Conservation (phyloP, 2,329 filamentous ascomycete genomes). For the Penicillium hesseltinei region DNA sequence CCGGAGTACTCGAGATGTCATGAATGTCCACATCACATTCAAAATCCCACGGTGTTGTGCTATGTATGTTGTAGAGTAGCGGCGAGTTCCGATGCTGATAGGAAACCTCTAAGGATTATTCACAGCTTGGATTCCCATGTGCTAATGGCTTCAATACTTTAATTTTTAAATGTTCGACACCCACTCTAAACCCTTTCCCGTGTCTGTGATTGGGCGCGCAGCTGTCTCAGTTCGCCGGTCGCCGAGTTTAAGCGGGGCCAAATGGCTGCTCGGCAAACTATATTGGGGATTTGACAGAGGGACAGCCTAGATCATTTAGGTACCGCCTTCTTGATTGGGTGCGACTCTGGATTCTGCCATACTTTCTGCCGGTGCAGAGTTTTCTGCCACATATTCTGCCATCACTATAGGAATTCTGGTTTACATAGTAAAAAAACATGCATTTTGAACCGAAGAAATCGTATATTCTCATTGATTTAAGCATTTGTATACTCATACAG, state of each 20-base stretch:
- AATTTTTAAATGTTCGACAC: neutral
- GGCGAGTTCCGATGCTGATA: slow-evolving; percentile 15
- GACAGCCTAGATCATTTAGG: no score
- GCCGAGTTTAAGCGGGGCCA: neutral
- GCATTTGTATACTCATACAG: no score
- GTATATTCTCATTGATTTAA: no score
- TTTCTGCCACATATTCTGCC: no score
- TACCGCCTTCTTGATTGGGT: no score
- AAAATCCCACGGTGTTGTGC: slow-evolving; percentile 2
- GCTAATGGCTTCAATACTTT: slow-evolving; percentile 11
- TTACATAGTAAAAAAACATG: no score
- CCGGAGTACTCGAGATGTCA: neutral
- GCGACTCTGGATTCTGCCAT: no score
- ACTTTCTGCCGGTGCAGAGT: no score
- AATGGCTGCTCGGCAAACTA: slow-evolving; percentile 1
- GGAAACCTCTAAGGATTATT: slow-evolving; percentile 11
- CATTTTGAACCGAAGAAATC: no score
- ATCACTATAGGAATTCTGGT: no score
- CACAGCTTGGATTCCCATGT: slow-evolving; percentile 14
- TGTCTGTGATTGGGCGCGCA: slow-evolving; percentile 2
- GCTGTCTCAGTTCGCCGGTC: slow-evolving; percentile 1
- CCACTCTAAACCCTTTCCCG: neutral
- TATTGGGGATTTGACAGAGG: no score
- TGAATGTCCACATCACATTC: neutral
- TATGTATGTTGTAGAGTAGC: slow-evolving; percentile 6